Percentiles rank a stretch among this genome's conserved stretches.
Conservation (phyloP, 805 yeast genomes). For the Tetrapisispora nanseiensis region DNA sequence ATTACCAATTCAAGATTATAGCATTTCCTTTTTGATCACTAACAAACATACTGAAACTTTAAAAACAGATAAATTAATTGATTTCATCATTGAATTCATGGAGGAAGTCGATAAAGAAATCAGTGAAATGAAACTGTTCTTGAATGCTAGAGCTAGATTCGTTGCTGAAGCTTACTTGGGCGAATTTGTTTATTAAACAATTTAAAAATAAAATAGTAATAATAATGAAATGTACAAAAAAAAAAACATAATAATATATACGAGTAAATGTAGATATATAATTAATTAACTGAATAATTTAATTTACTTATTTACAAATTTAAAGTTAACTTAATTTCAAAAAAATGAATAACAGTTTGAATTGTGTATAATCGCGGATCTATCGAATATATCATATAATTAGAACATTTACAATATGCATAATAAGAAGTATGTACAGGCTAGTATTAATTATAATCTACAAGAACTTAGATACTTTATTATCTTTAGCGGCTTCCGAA, state of each 20-base stretch:
- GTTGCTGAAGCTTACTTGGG: constrained; percentile 93
- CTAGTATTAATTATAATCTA: constrained; percentile 9
- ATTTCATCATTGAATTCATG: constrained; percentile 96
- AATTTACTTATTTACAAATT: no score
- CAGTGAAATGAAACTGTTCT: constrained; percentile 93
- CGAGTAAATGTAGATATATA: no score
- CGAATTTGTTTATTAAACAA: constrained; percentile 60
- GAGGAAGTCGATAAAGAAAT: constrained; percentile 98
- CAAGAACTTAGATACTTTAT: constrained; percentile 30
- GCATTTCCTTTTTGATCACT: constrained; percentile 85
- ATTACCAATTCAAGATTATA: constrained; percentile 82
- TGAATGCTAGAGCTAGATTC: constrained; percentile 95
- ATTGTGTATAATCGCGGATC: no score
- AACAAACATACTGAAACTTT: constrained; percentile 91
- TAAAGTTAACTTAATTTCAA: no score
- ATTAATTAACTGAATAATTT: no score
- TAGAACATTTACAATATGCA: no score
- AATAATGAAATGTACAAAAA: no score
- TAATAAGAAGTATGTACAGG: not conserved
- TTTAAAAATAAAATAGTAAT: not conserved
- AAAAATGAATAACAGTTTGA: no score
- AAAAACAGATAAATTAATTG: constrained; percentile 91
- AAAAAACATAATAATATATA: not conserved
- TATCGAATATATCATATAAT: no score
- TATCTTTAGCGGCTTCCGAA: constrained; percentile 30